Evolutionary conservation across 768 basidiomycete genomes (phyloP).

Genomic region (Boletus rex-veris): DNA sequence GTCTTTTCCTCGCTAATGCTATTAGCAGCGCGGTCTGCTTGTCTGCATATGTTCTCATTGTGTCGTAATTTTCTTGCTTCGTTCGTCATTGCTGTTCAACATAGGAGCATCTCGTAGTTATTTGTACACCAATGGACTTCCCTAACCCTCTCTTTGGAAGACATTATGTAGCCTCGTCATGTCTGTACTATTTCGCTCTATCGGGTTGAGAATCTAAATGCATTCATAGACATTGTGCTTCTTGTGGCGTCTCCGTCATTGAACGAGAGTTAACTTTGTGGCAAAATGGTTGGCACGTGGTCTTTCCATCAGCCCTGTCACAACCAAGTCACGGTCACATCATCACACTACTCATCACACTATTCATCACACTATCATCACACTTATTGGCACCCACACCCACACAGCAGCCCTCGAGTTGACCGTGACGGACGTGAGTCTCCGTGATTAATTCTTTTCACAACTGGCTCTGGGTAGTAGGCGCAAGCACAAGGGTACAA

Average conservation of each 20-base stretch:
- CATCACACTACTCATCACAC: not conserved
- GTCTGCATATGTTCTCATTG: slow-evolving; percentile 17
- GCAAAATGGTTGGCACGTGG: slow-evolving; percentile 1
- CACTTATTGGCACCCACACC: not conserved
- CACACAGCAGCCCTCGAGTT: not conserved
- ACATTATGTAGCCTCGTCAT: slow-evolving; percentile 30
- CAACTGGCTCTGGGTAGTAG: not conserved
- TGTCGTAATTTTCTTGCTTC: slow-evolving; percentile 20
- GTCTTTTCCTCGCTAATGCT: slow-evolving; percentile 18
- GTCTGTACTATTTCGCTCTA: slow-evolving; percentile 24
- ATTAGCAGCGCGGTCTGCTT: slow-evolving; percentile 29
- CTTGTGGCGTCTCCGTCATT: slow-evolving; percentile 3
- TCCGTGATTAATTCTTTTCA: not conserved
- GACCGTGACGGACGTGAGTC: not conserved
- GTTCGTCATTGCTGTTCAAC: slow-evolving; percentile 22
- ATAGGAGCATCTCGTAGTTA: slow-evolving; percentile 30
- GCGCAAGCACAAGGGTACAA: too few relatives aligned
- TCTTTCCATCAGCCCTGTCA: slow-evolving; percentile 5
- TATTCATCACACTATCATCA: too few relatives aligned
- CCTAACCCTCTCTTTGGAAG: slow-evolving; percentile 19
- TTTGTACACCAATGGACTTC: slow-evolving; percentile 32
- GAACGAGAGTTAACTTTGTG: slow-evolving; percentile 9
- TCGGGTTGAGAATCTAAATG: slow-evolving; percentile 15
- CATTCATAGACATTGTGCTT: slow-evolving; percentile 16
- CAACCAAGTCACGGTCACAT: not conserved